Percentiles rank a stretch among this genome's conserved stretches.
phyloP scores from a whole-genome alignment of 305 asterid species.

The Fraxinus baroniana region DNA sequence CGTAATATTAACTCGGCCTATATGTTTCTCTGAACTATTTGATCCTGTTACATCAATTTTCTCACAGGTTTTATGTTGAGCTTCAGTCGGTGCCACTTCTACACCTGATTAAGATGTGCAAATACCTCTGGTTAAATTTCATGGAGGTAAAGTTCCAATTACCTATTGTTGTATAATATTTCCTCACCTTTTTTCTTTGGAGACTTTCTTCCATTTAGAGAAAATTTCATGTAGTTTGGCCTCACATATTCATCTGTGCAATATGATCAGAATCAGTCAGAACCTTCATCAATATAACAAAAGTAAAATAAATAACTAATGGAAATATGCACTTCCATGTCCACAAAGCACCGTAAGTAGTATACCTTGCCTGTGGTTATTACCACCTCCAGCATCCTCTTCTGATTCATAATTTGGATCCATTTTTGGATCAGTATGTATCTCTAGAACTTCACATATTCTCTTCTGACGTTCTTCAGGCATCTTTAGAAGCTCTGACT shows the following conservation, averaged over 20 bases:
- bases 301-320: constrained; percentile 9
- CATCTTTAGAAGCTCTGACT: constrained; percentile 60
- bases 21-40: constrained; percentile 32
- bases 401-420: constrained; percentile 73
- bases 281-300: background rate
- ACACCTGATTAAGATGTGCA: constrained; percentile 45
- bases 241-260: constrained; percentile 36
- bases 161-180: background rate
- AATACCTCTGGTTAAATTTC: constrained; percentile 21
- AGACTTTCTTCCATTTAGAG: constrained; percentile 34
- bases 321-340: constrained; percentile 10
- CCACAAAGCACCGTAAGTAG: background rate
- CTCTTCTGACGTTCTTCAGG: constrained; percentile 80
- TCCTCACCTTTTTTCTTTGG: constrained; percentile 37
- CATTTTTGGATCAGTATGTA: constrained; percentile 87
- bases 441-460: constrained; percentile 60
- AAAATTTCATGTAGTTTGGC: constrained; percentile 27
- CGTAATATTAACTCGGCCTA: constrained; percentile 28
- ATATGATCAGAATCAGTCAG: constrained; percentile 18
- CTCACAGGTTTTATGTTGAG: constrained; percentile 31
- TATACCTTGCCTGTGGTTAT: constrained; percentile 48
- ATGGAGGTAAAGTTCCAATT: background rate
- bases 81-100: constrained; percentile 36
- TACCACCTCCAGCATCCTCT: constrained; percentile 43
- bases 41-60: constrained; percentile 41